These are phyloP conservation scores for Cercospora sp. DNA, from an alignment of 2,329 filamentous ascomycete genomes.

Conservation along the genomic window DNA sequence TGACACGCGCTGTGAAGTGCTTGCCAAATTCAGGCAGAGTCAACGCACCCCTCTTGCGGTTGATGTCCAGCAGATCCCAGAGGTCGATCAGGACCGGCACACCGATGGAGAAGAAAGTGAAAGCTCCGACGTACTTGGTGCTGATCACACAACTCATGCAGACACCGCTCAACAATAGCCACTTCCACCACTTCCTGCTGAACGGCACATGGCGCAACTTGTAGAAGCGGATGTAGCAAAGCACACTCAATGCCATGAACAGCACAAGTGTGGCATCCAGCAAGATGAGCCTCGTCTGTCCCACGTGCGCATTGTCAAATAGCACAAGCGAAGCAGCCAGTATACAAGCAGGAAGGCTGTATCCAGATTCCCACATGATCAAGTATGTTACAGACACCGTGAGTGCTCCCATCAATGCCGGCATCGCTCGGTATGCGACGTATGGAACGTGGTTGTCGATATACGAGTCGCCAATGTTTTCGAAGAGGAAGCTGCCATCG, in stretches of 20 bases:
- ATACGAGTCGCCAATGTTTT: conserved; percentile 99
- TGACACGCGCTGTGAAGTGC: conserved; percentile 84
- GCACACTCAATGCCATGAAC: conserved; percentile 91
- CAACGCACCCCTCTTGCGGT: conserved; percentile 78
- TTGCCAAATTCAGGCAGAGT: conserved; percentile 77
- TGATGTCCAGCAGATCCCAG: conserved; percentile 90
- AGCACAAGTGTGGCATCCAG: conserved; percentile 92
- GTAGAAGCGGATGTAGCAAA: conserved; percentile 97
- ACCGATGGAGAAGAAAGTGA: conserved; percentile 96
- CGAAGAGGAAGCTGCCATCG: conserved; percentile 95
- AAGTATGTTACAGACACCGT: conserved; percentile 92
- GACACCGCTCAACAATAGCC: conserved; percentile 93
- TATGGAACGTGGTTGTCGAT: conserved; percentile 96
- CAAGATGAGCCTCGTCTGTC: conserved; percentile 91
- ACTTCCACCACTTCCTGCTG: conserved; percentile 98
- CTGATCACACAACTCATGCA: conserved; percentile 96
- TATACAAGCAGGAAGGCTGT: conserved; percentile 88
- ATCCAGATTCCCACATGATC: conserved; percentile 99
- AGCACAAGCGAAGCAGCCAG: conserved; percentile 83
- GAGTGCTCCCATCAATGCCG: conserved; percentile 84
- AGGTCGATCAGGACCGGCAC: conserved; percentile 91
- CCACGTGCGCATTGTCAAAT: conserved; percentile 96
- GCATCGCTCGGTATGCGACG: conserved; percentile 90
- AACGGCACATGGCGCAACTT: conserved; percentile 89
- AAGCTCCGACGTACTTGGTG: conserved; percentile 94